Evolutionary conservation across 176 grass and related monocot genomes (phyloP), one percentile per base, ranked within the genome.

Genomic region (Zoysia pacifica): DNA sequence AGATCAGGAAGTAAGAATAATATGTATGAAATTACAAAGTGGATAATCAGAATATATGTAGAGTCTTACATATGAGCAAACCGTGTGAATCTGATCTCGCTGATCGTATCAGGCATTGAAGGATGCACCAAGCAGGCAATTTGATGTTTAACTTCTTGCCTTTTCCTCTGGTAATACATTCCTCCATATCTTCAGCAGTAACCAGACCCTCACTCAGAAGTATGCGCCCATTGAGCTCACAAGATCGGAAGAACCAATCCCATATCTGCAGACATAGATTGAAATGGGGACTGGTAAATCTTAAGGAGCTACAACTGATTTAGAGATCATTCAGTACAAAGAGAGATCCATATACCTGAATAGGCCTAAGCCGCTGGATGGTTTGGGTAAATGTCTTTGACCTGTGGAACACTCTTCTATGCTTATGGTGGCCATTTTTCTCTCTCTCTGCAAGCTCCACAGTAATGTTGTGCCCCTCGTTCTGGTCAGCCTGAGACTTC

Each of bases 221-320:
- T 75, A 92, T 86, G 62, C 84, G 94, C 69, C 91, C 94, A 63
- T 94, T 97, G 64, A 94, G 67, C 83, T 97, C 94, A 63, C 91
- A 94, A 39, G 94, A 94, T 54, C 91, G 86, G 74, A 97, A 97
- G 73, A 97, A 86, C 94, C 94, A 97, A 85, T 97, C 94, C 94
- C 94, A 97, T 75, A 94, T 90, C 94, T 97, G 67, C 54, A 41
- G 37, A 36, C n/a, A 44, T 67, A 5, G 20, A 43, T 46, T 72
- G 11, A 4, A 3, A 15, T 1, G 13, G 11, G 51, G 48, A 83
- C 2, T 13, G 0, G 0, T 82, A 72, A 79, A 39, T 71, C 3
- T 47, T 82, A 11, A 5, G 10, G 37, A 45, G 18, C 48, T 47
- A 39, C 42, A 74, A 56, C 12, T 67, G 4, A 45, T 18, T 59